Evolutionary conservation across 2,329 filamentous ascomycete genomes (phyloP).

Genomic region (Trichoderma sp.): DNA sequence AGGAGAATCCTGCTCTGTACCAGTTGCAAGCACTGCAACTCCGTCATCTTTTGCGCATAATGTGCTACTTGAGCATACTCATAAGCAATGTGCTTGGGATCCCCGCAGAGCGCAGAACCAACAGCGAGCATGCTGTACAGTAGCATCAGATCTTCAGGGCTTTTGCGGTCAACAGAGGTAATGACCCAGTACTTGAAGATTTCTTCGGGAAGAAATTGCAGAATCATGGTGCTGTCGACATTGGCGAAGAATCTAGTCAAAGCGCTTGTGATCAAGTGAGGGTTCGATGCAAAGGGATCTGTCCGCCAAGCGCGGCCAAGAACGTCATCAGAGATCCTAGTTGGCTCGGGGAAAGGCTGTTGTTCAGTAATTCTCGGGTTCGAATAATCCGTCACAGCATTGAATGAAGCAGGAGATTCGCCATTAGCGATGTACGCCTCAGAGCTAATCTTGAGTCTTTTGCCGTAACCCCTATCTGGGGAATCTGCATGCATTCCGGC

Average conservation of each 20-base stretch:
- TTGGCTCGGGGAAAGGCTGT: constrained; percentile 42
- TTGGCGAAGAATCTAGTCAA: constrained; percentile 47
- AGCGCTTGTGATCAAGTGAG: constrained; percentile 43
- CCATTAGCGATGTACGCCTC: constrained; percentile 46
- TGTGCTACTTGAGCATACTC: constrained; percentile 56
- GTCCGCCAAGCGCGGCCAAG: constrained; percentile 53
- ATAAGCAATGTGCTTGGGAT: constrained; percentile 40
- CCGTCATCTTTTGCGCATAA: constrained; percentile 49
- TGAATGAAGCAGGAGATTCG: constrained; percentile 37
- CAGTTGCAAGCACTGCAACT: constrained; percentile 54
- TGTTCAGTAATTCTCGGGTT: constrained; percentile 43
- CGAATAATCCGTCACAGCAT: constrained; percentile 41
- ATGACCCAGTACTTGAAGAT: constrained; percentile 43
- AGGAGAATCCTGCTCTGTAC: constrained; percentile 69
- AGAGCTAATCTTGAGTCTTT: constrained; percentile 52
- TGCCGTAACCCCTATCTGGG: constrained; percentile 44
- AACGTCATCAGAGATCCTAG: constrained; percentile 53
- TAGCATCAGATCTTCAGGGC: constrained; percentile 49
- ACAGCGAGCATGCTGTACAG: constrained; percentile 48
- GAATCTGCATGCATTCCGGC: constrained; percentile 39
- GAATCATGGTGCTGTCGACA: constrained; percentile 45
- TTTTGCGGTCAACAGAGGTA: constrained; percentile 40
- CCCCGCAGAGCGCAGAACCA: constrained; percentile 44
- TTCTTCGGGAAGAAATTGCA: constrained; percentile 46
- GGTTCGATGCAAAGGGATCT: constrained; percentile 51